These are phyloP conservation scores for Rubroboletus pulcherrimus DNA, from an alignment of 768 basidiomycete species.

Conservation along the genomic window DNA sequence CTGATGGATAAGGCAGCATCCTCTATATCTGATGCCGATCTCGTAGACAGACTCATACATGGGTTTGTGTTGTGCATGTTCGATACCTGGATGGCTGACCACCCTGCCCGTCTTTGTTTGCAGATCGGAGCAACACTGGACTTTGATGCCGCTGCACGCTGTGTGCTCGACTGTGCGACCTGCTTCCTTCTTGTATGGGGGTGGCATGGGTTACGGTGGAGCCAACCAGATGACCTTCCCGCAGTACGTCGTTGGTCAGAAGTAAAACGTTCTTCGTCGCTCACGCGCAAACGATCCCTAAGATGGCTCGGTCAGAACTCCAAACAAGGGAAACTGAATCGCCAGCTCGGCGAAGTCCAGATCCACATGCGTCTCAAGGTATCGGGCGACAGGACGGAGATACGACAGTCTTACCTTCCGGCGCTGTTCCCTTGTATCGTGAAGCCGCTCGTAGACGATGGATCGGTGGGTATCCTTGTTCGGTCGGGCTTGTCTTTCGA, in stretches of 20 bases:
- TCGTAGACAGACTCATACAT: slow-evolving; percentile 91
- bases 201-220: slow-evolving; percentile 61
- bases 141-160: slow-evolving; percentile 90
- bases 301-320: slow-evolving; percentile 99
- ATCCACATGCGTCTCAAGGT: slow-evolving; percentile 93
- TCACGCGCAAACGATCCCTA: not conserved
- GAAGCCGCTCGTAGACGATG: slow-evolving; percentile 68
- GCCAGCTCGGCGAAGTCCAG: slow-evolving; percentile 86
- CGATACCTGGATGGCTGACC: not conserved
- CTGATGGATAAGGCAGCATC: slow-evolving; percentile 87
- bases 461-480: slow-evolving; percentile 53
- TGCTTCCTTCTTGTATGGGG: slow-evolving; percentile 78
- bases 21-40: slow-evolving; percentile 91
- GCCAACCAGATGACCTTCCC: slow-evolving; percentile 75
- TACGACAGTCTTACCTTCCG: slow-evolving; percentile 88
- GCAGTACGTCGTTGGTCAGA: slow-evolving; percentile 49
- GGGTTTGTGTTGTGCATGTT: slow-evolving; percentile 48
- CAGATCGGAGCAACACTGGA: slow-evolving; percentile 94
- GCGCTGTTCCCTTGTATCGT: slow-evolving; percentile 81
- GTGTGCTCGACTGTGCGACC: slow-evolving; percentile 88
- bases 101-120: not conserved
- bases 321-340: slow-evolving; percentile 75
- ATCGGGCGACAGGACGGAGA: slow-evolving; percentile 85
- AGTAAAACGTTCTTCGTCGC: not conserved
- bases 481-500: not conserved